Conservation (phyloP, 1,284 basidiomycete genomes). For the Rhizoctonia solani region DNA sequence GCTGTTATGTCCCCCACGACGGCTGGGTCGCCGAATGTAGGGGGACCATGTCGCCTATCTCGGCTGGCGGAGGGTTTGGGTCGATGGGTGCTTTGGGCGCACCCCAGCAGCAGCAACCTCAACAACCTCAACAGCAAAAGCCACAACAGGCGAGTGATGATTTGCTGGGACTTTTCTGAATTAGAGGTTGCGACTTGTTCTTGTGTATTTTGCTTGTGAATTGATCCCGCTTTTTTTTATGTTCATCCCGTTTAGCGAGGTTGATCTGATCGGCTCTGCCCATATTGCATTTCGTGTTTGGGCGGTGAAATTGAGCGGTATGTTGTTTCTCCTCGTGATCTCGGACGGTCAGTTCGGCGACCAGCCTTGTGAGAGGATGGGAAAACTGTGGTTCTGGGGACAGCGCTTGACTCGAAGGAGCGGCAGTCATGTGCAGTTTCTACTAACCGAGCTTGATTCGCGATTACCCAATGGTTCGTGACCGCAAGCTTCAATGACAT, state of each 20-base stretch:
- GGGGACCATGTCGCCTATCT: slow-evolving; percentile 40
- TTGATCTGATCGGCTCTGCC: no score
- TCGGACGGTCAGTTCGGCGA: no score
- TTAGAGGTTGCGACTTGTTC: slow-evolving; percentile 4
- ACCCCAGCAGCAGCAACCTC: no score
- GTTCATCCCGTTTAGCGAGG: background rate
- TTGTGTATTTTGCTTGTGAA: background rate
- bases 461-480: slow-evolving; percentile 9
- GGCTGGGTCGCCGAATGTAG: slow-evolving; percentile 37
- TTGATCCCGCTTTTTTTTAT: slow-evolving; percentile 6
- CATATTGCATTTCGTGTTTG: no score
- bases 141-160: slow-evolving; percentile 47
- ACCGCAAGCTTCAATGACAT: background rate
- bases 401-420: background rate
- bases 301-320: no score
- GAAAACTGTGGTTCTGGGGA: no score
- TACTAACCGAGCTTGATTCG: slow-evolving; percentile 28
- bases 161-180: slow-evolving; percentile 54
- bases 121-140: slow-evolving; percentile 44
- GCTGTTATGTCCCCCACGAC: slow-evolving; percentile 36
- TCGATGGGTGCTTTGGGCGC: slow-evolving; percentile 32
- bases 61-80: slow-evolving; percentile 28
- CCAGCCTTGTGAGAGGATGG: background rate
- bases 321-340: no score
- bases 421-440: background rate